phyloP scores from a whole-genome alignment of 78 protist genomes.

The Dictyostelium purpureum region DNA sequence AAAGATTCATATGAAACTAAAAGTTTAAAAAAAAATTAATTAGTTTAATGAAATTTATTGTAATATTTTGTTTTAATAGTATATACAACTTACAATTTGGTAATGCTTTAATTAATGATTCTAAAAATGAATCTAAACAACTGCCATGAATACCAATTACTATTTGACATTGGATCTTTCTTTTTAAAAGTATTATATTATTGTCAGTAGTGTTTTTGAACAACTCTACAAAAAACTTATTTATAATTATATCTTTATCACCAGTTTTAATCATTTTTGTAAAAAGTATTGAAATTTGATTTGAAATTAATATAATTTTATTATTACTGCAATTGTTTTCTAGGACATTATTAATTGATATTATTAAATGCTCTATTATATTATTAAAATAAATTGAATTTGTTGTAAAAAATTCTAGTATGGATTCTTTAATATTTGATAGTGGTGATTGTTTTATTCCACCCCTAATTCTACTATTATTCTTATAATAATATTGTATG shows the following conservation, averaged over 20 bases:
- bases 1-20: not conserved
- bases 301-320: not conserved
- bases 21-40: not conserved
- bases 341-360: not conserved
- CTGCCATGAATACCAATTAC: not conserved
- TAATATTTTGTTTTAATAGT: not conserved
- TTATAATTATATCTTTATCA: conserved; percentile 6
- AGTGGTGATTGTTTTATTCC: not conserved
- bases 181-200: not conserved
- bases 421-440: not conserved
- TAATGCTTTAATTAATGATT: not conserved
- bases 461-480: not conserved
- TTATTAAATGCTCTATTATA: not conserved
- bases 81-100: conserved; percentile 1
- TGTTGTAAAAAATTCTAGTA: not conserved
- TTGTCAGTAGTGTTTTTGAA: not conserved
- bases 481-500: conserved; percentile 9
- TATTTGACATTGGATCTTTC: not conserved
- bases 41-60: not conserved
- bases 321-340: not conserved
- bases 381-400: conserved; percentile 1
- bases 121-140: conserved; percentile 34
- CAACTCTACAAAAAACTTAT: not conserved
- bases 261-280: conserved; percentile 43
- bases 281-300: not conserved